phyloP scores from a whole-genome alignment of 2,329 filamentous ascomycete species.

The Fusarium begoniae region DNA sequence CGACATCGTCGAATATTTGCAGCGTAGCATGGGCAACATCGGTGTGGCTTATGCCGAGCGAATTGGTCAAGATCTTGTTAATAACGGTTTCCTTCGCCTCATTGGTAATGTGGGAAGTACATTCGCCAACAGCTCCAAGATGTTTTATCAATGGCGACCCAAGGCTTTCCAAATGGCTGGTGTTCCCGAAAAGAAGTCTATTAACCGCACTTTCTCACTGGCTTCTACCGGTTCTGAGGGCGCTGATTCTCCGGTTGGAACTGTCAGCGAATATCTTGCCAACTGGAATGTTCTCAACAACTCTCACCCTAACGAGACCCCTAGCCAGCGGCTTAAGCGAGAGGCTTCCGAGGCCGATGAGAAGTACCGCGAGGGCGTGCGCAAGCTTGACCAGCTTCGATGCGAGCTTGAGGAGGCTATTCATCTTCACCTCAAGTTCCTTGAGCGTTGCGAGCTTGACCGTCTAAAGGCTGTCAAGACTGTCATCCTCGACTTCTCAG shows the following conservation, averaged over 20 bases:
- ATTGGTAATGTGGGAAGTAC: conserved; percentile 94
- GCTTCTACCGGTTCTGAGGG: conserved; percentile 65
- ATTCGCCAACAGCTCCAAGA: conserved; percentile 96
- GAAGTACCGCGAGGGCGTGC: conserved; percentile 87
- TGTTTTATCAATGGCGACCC: conserved; percentile 97
- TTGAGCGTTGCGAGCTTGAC: conserved; percentile 97
- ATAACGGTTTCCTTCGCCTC: conserved; percentile 85
- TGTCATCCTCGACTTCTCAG: conserved; percentile 96
- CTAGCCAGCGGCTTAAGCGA: conserved; percentile 82
- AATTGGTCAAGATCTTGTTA: conserved; percentile 92
- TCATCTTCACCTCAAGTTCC: conserved; percentile 89
- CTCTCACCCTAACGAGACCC: conserved; percentile 91
- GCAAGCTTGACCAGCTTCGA: conserved; percentile 86
- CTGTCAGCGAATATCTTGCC: conserved; percentile 87
- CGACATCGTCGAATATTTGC: conserved; percentile 95
- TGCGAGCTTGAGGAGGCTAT: conserved; percentile 97
- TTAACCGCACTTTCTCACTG: conserved; percentile 79
- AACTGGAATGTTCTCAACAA: conserved; percentile 90
- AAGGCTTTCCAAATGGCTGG: conserved; percentile 90
- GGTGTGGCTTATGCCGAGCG: conserved; percentile 92
- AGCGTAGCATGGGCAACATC: conserved; percentile 83
- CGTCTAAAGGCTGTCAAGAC: conserved; percentile 98
- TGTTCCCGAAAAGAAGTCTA: conserved; percentile 84
- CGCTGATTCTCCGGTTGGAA: conserved; percentile 80
- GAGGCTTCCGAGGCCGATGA: conserved; percentile 93